Evolutionary conservation across 2,329 filamentous ascomycete species (phyloP).

Genomic region (Aspergillus transmontanensis): DNA sequence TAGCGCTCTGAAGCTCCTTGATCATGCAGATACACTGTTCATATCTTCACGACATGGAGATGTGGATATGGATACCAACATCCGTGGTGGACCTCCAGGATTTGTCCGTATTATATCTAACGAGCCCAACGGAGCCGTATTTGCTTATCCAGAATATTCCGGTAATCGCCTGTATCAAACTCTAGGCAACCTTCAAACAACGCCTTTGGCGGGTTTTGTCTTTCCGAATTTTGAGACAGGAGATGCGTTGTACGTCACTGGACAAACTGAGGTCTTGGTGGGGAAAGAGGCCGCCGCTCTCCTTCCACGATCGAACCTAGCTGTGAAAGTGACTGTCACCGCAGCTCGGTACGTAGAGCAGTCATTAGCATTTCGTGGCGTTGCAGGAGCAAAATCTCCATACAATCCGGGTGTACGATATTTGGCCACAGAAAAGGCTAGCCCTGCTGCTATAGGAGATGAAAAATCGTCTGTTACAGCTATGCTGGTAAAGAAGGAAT

Average conservation of each 20-base stretch:
- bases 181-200: constrained; percentile 72
- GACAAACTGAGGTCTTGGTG: constrained; percentile 66
- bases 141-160: constrained; percentile 82
- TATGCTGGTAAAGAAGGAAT: constrained; percentile 59
- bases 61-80: constrained; percentile 79
- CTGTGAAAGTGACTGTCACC: constrained; percentile 66
- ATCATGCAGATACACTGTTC: constrained; percentile 74
- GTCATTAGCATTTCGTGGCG: constrained; percentile 70
- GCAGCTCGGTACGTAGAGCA: constrained; percentile 64
- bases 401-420: constrained; percentile 77
- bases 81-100: constrained; percentile 72
- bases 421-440: constrained; percentile 60
- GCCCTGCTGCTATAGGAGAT: constrained; percentile 16
- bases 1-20: constrained; percentile 62
- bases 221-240: constrained; percentile 75
- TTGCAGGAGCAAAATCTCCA: constrained; percentile 63
- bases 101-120: constrained; percentile 72
- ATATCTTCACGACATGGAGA: constrained; percentile 66
- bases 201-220: constrained; percentile 68
- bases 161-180: constrained; percentile 85
- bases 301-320: constrained; percentile 72
- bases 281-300: constrained; percentile 63
- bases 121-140: constrained; percentile 44
- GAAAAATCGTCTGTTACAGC: constrained; percentile 45
- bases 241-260: constrained; percentile 74